Evolutionary conservation across 2,329 filamentous ascomycete genomes (phyloP).

Genomic region (Pseudogymnoascus sp.): DNA sequence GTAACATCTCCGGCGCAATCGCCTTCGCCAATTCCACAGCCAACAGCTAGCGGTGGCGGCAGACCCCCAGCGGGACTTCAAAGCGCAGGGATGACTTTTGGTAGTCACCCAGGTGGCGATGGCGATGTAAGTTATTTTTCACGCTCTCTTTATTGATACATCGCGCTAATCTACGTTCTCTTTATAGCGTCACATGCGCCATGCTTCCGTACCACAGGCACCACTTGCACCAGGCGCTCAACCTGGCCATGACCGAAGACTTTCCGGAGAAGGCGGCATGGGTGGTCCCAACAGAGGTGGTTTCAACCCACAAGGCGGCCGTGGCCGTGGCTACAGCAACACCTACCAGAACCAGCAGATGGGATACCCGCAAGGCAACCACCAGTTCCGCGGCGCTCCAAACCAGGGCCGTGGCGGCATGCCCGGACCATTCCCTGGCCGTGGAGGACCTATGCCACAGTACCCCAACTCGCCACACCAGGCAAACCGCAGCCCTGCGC

Average conservation of each 20-base stretch:
- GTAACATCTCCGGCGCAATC: constrained; percentile 80
- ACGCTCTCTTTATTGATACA: neutral
- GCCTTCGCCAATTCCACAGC: constrained; percentile 87
- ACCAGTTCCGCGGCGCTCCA: constrained; percentile 24
- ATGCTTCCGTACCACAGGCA: constrained; percentile 54
- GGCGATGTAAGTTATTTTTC: constrained; percentile 58
- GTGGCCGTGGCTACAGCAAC: constrained; percentile 41
- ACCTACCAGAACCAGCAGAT: constrained; percentile 43
- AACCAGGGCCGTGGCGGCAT: constrained; percentile 45
- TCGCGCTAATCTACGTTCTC: constrained; percentile 11
- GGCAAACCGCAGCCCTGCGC: constrained; percentile 55
- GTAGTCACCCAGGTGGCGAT: constrained; percentile 47
- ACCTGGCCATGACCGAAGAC: constrained; percentile 72
- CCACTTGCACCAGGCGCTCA: constrained; percentile 55
- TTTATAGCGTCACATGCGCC: constrained; percentile 59
- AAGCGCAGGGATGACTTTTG: constrained; percentile 10
- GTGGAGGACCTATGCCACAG: constrained; percentile 39
- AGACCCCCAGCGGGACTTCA: constrained; percentile 66
- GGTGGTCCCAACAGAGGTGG: constrained; percentile 52
- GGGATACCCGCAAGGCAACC: constrained; percentile 30
- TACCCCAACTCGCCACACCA: constrained; percentile 61
- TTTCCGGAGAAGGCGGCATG: constrained; percentile 71
- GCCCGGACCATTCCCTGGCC: constrained; percentile 38
- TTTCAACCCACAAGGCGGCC: constrained; percentile 43
- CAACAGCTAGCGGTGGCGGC: constrained; percentile 72